Evolutionary conservation across 78 protist genomes (phyloP).

Genomic region (Dictyostelium purpureum): DNA sequence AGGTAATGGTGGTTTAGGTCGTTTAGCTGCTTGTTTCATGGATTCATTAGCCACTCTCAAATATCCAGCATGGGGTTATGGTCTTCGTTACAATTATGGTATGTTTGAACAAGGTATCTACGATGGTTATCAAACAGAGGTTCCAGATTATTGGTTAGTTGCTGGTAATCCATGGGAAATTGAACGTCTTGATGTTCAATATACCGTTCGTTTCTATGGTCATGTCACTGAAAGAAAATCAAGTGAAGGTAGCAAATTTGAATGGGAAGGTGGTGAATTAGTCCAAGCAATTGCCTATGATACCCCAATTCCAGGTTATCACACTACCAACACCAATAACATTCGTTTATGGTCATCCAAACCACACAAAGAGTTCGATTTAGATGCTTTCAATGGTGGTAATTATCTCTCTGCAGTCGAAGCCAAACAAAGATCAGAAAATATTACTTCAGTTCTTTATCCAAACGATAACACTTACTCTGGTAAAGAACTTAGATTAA

Average conservation of each 20-base stretch:
- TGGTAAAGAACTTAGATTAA: slow-evolving; percentile 96
- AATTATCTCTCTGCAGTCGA: slow-evolving; percentile 92
- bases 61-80: slow-evolving; percentile 94
- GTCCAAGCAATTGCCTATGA: slow-evolving; percentile 90
- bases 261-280: slow-evolving; percentile 89
- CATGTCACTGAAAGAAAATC: slow-evolving; percentile 55
- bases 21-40: slow-evolving; percentile 95
- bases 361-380: slow-evolving; percentile 92
- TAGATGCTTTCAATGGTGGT: slow-evolving; percentile 93
- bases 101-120: slow-evolving; percentile 95
- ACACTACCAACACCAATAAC: slow-evolving; percentile 88
- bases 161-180: slow-evolving; percentile 96
- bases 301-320: slow-evolving; percentile 93
- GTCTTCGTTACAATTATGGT: slow-evolving; percentile 95
- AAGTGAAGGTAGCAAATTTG: slow-evolving; percentile 20
- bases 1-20: slow-evolving; percentile 98
- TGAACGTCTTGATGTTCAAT: slow-evolving; percentile 85
- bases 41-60: slow-evolving; percentile 94
- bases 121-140: slow-evolving; percentile 93
- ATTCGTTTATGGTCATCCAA: slow-evolving; percentile 96
- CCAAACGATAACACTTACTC: slow-evolving; percentile 96
- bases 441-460: slow-evolving; percentile 95
- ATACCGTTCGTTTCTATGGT: slow-evolving; percentile 88
- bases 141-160: slow-evolving; percentile 94
- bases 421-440: slow-evolving; percentile 89